Base-by-base conservation (phyloP, 2,329 filamentous ascomycete species). In the Phaeosphaeriaceae sp. region DNA sequence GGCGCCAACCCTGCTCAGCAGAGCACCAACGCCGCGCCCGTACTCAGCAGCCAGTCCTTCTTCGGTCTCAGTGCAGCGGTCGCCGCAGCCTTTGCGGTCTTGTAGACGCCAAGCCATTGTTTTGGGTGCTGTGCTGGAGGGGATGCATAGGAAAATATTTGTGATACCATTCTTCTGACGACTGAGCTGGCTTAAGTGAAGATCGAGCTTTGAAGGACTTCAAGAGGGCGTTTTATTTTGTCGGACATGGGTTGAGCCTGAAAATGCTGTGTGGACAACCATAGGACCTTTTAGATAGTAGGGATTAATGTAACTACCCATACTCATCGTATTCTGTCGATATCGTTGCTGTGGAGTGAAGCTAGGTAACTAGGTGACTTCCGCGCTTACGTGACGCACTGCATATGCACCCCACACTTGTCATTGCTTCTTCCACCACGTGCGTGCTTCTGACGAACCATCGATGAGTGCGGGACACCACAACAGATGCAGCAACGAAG, bases 11-110 rank as follows among this genome's bases (percentile, higher is more conserved):
- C 72, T 15, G 66, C 72, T 1, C 65, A 75, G 57, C 58, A 66
- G 40, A 70, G 69, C 33, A 58, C 55, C 59, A 73, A 71, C 58
- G 64, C 58, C 19, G 70, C 73, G n/a, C 55, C 72, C 15, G 57
- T 58, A 20, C 54, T 71, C 46, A 55, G 56, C 31, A 57, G 56
- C 33, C 68, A 73, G 51, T 71, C 68, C 3, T 51, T 71, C 54
- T 53, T 75, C 24, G 67, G 72, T 27, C 45, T 75, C 19, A 65
- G 67, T 50, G 63, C 68, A 11, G 73, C 66, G 25, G 66, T 54
- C 50, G 33, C 72, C 27, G 71, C 67, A 44, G 68, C 65, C 27
- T 61, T 72, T 50, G 61, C 69, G 2, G 46, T 70, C 22, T 64
- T 76, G 62, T 77, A 72, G 46, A 63, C 36, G 15, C 10, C 25